Evolutionary conservation across 73 alveolate genomes (phyloP), one percentile per base, ranked within the genome.

Genomic region (Paramecium octaurelia): DNA sequence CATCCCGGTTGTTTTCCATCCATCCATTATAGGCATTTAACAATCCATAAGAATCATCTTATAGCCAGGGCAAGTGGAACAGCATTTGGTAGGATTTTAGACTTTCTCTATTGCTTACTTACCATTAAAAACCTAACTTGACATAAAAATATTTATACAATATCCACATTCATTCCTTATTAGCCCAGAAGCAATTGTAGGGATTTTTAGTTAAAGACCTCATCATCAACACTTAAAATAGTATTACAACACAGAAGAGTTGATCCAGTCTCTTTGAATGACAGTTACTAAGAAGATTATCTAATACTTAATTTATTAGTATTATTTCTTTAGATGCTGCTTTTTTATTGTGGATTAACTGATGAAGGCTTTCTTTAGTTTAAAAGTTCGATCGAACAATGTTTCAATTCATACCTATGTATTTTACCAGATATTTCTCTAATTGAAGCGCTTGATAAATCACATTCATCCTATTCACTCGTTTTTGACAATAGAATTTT

Each of bases 21-120:
- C 94, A 89, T 89, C 88, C 94, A 89, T 89, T n/a, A 89, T 71
- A 44, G 94, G 94, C 94, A 89, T 89, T 31, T 89, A 43, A 29
- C 94, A 89, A 29, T 89, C 94, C 88, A 89, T 46, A 6, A 89
- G 42, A 14, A 89, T 89, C 31, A 83, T 54, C 43, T 89, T 89
- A 89, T 70, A 89, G 29, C 86, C 94, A 12, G 64, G 7, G 24
- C 94, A 89, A 12, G 76, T 31, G 0, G 24, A 64, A 8, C 88
- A 36, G 48, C 94, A 70, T 89, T 89, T 58, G 12, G 59, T 70
- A 23, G 86, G 91, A 31, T 89, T 48, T 48, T 42, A 44, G 16
- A 36, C 58, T 71, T 27, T 89, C 68, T 69, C 75, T 4, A 89
- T 44, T 24, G 94, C 94, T 29, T 89, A 77, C 31, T 68, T 89